phyloP scores from a whole-genome alignment of 2,329 filamentous ascomycete genomes.

The Chrysoporthe deuterocubensis region DNA sequence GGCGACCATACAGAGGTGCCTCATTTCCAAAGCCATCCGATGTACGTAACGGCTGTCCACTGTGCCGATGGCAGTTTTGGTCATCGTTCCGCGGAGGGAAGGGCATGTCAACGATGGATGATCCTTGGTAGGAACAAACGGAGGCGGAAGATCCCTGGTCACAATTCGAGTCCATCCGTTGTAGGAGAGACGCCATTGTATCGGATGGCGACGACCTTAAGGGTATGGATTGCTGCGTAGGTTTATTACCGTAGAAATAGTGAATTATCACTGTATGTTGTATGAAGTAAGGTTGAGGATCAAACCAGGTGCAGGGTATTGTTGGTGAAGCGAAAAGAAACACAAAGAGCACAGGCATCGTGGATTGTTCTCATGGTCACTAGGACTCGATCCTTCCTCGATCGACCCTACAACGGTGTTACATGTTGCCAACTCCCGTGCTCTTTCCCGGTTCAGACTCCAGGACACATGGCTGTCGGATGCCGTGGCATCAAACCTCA shows the following conservation, averaged over 20 bases:
- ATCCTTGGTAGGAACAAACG: neutral
- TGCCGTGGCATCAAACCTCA: neutral
- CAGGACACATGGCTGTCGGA: no score
- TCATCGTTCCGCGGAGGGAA: neutral
- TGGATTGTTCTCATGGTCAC: neutral
- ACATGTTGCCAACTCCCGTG: neutral
- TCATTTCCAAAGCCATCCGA: neutral
- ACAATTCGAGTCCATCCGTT: neutral
- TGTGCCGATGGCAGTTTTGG: neutral
- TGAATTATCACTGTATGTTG: neutral
- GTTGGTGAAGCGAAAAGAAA: neutral
- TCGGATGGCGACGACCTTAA: neutral
- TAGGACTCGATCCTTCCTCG: neutral
- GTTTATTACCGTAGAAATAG: neutral
- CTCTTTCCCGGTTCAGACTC: neutral
- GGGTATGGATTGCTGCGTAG: neutral
- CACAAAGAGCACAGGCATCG: neutral
- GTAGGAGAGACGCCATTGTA: constrained; percentile 2
- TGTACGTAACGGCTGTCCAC: neutral
- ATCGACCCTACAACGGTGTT: neutral
- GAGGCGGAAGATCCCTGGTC: neutral
- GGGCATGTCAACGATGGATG: neutral
- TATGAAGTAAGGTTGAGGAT: neutral
- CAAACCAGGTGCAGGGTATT: neutral
- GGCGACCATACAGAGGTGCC: neutral